Conservation (phyloP, 257 asterid genomes). For the Solanum commersonii region DNA sequence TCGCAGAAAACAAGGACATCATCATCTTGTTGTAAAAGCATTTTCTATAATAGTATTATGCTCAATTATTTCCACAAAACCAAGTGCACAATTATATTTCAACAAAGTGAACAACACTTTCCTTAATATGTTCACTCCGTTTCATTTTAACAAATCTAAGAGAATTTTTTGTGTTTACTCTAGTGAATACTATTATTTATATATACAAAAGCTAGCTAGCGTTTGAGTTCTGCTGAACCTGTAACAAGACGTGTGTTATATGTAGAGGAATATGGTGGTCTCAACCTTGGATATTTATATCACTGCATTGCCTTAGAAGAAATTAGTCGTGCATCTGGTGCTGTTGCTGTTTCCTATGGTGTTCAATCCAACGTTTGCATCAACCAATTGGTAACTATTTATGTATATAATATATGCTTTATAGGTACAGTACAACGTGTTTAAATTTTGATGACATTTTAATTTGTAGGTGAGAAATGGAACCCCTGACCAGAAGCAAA, state of each 20-base stretch:
- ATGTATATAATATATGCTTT: background rate
- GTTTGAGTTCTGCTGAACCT: background rate
- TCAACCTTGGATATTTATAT: constrained; percentile 92
- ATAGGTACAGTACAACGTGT: background rate
- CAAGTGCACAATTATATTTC: background rate
- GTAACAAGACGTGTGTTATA: background rate
- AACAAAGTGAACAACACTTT: background rate
- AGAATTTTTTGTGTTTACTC: background rate
- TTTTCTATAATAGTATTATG: background rate
- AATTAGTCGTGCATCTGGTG: constrained; percentile 93
- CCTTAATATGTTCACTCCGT: background rate
- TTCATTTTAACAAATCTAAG: no score
- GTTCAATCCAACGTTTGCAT: constrained; percentile 94
- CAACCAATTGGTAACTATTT: constrained; percentile 71
- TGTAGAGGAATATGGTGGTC: constrained; percentile 95
- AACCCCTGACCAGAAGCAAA: constrained; percentile 72
- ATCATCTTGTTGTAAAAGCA: background rate
- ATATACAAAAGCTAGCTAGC: background rate
- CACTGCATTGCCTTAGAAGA: constrained; percentile 99
- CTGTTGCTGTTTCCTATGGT: constrained; percentile 96
- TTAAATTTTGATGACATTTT: background rate
- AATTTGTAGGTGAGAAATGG: constrained; percentile 83
- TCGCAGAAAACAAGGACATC: background rate
- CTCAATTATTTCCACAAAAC: background rate
- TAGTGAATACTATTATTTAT: no score